Conservation (phyloP, 306 rosid species). For the Acacia confusa region DNA sequence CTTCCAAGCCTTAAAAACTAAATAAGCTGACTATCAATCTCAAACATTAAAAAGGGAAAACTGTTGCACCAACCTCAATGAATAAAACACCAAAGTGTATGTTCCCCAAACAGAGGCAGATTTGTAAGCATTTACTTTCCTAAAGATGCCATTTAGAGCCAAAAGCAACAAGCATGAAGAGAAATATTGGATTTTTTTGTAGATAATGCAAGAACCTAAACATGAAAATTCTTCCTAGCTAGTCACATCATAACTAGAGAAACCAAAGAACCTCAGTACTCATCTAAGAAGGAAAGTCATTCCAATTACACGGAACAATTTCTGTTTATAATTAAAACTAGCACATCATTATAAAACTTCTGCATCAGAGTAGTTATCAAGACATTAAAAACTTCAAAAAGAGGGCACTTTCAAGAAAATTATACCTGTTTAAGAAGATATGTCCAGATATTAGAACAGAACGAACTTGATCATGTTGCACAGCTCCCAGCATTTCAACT, state of each 20-base stretch:
- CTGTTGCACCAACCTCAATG: background rate
- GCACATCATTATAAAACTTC: background rate
- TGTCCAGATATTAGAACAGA: constrained; percentile 81
- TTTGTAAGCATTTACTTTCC: background rate
- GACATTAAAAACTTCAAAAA: background rate
- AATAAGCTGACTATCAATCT: background rate
- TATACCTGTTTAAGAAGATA: constrained; percentile 86
- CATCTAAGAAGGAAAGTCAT: background rate
- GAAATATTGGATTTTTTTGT: background rate
- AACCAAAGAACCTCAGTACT: background rate
- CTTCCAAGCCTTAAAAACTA: background rate
- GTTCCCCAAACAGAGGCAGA: background rate
- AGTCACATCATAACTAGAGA: background rate
- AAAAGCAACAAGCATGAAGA: background rate
- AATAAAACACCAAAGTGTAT: background rate
- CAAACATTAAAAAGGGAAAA: background rate
- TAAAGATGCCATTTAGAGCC: background rate
- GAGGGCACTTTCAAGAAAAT: background rate
- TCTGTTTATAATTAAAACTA: background rate
- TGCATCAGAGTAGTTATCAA: background rate
- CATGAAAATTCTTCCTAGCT: background rate
- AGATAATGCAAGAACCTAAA: background rate
- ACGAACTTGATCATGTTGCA: constrained; percentile 77
- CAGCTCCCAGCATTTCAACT: constrained; percentile 93
- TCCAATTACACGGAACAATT: background rate